Percentiles rank a stretch among this genome's conserved stretches.
Conservation (phyloP, 108 stramenopile genomes). For the Pseudonitzschia delicatissima region DNA sequence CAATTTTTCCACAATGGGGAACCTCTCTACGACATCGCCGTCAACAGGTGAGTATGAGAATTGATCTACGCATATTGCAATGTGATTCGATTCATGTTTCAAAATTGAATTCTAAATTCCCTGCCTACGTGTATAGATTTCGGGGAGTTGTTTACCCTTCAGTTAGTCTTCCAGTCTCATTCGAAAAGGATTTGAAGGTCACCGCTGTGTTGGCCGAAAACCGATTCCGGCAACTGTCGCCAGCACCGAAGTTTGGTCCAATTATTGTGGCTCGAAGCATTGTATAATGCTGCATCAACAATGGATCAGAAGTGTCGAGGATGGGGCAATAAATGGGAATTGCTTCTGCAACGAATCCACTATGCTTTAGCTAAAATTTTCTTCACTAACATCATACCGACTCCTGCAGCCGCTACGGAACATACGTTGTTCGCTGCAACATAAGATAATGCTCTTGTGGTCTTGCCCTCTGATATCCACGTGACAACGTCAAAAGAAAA, state of each 20-base stretch:
- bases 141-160: constrained; percentile 75
- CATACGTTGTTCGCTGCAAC: constrained; percentile 66
- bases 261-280: constrained; percentile 75
- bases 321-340: neutral
- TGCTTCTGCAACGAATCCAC: constrained; percentile 2
- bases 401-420: constrained; percentile 54
- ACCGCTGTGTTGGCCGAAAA: constrained; percentile 58
- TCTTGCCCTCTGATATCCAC: constrained; percentile 53
- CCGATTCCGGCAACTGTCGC: constrained; percentile 63
- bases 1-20: constrained; percentile 83
- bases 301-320: too few species aligned
- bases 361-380: constrained; percentile 28
- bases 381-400: constrained; percentile 56
- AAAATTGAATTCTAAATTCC: neutral
- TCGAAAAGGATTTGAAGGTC: constrained; percentile 31
- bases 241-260: constrained; percentile 77
- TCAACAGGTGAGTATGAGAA: constrained; percentile 45
- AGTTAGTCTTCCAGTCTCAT: constrained; percentile 49
- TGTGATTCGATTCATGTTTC: neutral
- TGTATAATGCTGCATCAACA: constrained; percentile 49
- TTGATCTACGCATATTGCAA: too few species aligned
- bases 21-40: constrained; percentile 60
- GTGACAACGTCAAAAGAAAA: constrained; percentile 68
- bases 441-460: constrained; percentile 48
- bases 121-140: constrained; percentile 22